Evolutionary conservation across 345 rosid species (phyloP).

Genomic region (Salix koriyanagi): DNA sequence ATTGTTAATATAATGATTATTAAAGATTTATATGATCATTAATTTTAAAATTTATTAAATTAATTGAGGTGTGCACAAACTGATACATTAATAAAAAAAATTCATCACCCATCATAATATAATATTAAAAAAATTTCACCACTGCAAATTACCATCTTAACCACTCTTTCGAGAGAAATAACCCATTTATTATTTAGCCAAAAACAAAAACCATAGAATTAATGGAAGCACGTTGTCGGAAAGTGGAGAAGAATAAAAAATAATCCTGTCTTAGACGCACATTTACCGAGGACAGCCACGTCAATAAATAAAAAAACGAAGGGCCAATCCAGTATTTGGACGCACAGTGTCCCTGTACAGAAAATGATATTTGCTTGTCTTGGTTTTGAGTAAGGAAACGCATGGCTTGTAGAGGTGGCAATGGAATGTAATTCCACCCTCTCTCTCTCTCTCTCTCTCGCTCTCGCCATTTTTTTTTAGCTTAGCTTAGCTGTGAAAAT

Average conservation of each 20-base stretch:
- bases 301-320: not conserved
- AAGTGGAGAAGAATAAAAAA: not conserved
- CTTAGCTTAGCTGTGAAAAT: not conserved
- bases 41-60: too few species aligned
- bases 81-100: too few species aligned
- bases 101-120: too few species aligned
- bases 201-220: not conserved
- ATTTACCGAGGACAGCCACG: not conserved
- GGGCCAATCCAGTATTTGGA: constrained; percentile 28
- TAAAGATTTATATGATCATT: too few species aligned
- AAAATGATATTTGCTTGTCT: not conserved
- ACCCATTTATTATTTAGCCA: not conserved
- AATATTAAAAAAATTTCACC: not conserved
- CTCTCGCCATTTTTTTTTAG: not conserved
- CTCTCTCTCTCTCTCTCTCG: constrained; percentile 15
- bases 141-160: not conserved
- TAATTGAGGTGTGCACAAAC: fast-evolving
- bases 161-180: not conserved
- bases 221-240: constrained; percentile 10
- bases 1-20: too few species aligned
- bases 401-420: constrained; percentile 81
- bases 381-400: constrained; percentile 11
- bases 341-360: not conserved
- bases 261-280: not conserved
- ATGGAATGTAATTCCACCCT: constrained; percentile 32